These are phyloP conservation scores for Thecaphora frezii DNA, from an alignment of 1,284 basidiomycete genomes.

Conservation along the genomic window DNA sequence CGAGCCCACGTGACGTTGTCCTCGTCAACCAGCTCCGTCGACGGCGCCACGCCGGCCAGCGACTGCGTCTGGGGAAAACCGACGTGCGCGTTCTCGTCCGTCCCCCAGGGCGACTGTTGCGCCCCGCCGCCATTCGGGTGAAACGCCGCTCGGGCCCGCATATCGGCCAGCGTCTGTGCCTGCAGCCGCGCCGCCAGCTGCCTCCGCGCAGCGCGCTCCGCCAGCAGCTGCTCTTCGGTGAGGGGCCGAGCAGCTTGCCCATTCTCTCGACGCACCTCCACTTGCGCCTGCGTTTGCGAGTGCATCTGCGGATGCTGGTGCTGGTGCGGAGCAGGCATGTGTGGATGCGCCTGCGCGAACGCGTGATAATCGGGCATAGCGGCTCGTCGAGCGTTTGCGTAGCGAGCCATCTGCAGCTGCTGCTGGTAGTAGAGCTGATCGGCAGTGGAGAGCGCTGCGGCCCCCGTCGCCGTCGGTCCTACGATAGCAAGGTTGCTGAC, in stretches of 20 bases:
- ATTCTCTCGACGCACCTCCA: not conserved
- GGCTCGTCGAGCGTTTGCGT: slow-evolving; percentile 20
- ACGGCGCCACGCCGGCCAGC: not conserved
- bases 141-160: not conserved
- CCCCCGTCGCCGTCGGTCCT: not conserved
- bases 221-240: too few relatives aligned
- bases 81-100: too few relatives aligned
- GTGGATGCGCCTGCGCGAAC: not conserved
- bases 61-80: not conserved
- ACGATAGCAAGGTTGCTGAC: not conserved
- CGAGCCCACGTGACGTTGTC: too few relatives aligned
- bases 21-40: not conserved
- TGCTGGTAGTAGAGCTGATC: slow-evolving; percentile 33
- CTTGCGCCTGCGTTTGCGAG: not conserved
- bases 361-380: not conserved
- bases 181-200: not conserved
- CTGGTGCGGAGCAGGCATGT: not conserved
- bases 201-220: too few relatives aligned
- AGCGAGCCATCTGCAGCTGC: slow-evolving; percentile 15
- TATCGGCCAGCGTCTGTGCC: not conserved
- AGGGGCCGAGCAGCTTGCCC: too few relatives aligned
- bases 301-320: not conserved
- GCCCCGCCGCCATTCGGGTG: too few relatives aligned
- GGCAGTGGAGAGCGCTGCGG: slow-evolving; percentile 7
- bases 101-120: too few relatives aligned